phyloP scores from a whole-genome alignment of 1,139 yeast species.

The Scheffersomyces cryptocercus region DNA sequence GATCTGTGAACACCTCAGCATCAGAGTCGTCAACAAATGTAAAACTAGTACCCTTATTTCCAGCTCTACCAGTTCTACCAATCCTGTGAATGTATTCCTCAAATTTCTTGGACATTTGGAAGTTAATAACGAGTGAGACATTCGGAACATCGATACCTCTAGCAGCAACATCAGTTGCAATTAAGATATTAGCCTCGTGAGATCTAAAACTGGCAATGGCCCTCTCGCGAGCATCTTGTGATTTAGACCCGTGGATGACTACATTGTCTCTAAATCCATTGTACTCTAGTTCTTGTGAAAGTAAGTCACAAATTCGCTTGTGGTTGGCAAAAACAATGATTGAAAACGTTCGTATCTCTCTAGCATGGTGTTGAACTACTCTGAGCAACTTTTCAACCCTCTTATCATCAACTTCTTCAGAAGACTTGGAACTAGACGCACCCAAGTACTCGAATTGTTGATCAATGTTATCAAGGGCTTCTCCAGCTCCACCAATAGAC shows the following conservation, averaged over 20 bases:
- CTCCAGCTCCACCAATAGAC: conserved; percentile 64
- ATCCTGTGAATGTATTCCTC: conserved; percentile 88
- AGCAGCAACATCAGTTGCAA: conserved; percentile 93
- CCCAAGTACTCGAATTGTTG: conserved; percentile 62
- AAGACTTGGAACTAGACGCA: conserved; percentile 5
- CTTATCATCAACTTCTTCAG: conserved; percentile 22
- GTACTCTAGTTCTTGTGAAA: conserved; percentile 51
- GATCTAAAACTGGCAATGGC: conserved; percentile 65
- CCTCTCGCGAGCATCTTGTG: conserved; percentile 85
- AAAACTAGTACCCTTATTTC: conserved; percentile 70
- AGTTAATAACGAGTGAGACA: conserved; percentile 82
- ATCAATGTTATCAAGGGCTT: conserved; percentile 65
- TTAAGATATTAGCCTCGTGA: conserved; percentile 63
- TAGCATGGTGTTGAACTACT: conserved; percentile 30
- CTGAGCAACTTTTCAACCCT: conserved; percentile 26
- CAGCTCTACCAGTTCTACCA: conserved; percentile 98
- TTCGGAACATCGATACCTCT: conserved; percentile 88
- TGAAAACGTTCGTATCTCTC: conserved; percentile 32
- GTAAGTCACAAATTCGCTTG: conserved; percentile 68
- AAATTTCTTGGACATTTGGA: conserved; percentile 72
- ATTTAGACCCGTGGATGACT: conserved; percentile 81
- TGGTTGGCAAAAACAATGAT: conserved; percentile 82
- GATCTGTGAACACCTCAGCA: conserved; percentile 49
- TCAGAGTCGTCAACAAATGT: conserved; percentile 70
- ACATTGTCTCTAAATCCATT: conserved; percentile 51